A percentile compares a stretch with the other conserved stretches of the same genome.
These are phyloP conservation scores for Alnus rubra DNA, from an alignment of 306 rosid genomes.

Conservation along the genomic window DNA sequence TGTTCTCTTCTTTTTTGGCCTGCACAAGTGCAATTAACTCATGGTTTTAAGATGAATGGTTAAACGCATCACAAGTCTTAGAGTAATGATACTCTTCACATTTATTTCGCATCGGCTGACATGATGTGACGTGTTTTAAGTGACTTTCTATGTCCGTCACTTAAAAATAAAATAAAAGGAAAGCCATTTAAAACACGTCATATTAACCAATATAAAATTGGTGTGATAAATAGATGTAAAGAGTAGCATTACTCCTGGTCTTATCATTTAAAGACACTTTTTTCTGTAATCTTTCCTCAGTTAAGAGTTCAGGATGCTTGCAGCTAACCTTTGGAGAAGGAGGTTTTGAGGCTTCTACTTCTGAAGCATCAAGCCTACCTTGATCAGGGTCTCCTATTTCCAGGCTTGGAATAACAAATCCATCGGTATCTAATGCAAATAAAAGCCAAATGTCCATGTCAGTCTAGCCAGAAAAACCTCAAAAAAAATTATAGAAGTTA, in stretches of 20 bases:
- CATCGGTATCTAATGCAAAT: constrained; percentile 73
- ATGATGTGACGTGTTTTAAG: too few species aligned
- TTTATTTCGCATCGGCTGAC: too few species aligned
- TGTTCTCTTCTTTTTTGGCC: constrained; percentile 69
- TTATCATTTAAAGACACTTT: too few species aligned
- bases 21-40: constrained; percentile 25
- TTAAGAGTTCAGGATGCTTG: background rate
- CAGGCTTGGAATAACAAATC: constrained; percentile 96
- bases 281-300: too few species aligned
- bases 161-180: too few species aligned
- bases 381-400: constrained; percentile 59
- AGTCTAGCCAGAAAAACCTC: background rate
- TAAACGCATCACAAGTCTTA: too few species aligned
- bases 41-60: background rate
- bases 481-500: background rate
- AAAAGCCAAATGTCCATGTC: background rate
- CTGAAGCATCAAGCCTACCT: constrained; percentile 39
- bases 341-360: constrained; percentile 61
- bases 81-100: too few species aligned
- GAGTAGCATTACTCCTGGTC: too few species aligned
- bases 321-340: constrained; percentile 59
- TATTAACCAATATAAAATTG: too few species aligned
- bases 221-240: too few species aligned
- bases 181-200: too few species aligned
- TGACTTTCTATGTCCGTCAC: too few species aligned